Percentiles rank a stretch among this genome's conserved stretches.
These are phyloP conservation scores for Ceratocystis destructans DNA, from an alignment of 2,329 filamentous ascomycete species.

Conservation along the genomic window DNA sequence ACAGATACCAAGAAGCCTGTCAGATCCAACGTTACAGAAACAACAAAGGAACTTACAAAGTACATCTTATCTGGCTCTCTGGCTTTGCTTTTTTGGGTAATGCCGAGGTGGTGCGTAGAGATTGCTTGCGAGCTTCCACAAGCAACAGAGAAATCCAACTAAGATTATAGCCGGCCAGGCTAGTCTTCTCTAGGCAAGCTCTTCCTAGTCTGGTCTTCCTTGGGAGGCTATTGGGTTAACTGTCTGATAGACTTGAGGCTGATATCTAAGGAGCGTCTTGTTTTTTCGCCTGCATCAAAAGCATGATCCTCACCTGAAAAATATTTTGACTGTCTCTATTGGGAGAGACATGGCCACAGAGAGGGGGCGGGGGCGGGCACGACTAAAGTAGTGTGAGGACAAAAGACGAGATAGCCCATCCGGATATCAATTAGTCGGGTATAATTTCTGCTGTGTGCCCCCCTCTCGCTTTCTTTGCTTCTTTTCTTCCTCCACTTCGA, in stretches of 20 bases:
- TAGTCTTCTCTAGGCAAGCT: neutral
- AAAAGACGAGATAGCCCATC: neutral
- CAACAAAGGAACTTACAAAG: constrained; percentile 4
- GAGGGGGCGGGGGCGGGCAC: neutral
- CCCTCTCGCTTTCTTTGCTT: neutral
- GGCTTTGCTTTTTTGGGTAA: neutral
- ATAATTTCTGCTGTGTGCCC: neutral
- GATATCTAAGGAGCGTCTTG: too few relatives aligned
- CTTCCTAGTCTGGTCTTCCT: neutral
- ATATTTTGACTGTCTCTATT: neutral
- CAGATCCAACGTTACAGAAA: constrained; percentile 4
- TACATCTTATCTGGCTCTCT: neutral
- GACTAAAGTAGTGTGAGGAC: neutral
- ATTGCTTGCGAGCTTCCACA: neutral
- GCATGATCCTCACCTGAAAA: too few relatives aligned
- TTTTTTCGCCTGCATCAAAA: too few relatives aligned
- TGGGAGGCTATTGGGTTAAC: neutral
- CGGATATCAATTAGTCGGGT: neutral
- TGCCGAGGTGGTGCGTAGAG: neutral
- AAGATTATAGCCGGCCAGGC: neutral
- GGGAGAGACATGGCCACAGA: neutral
- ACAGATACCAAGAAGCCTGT: neutral
- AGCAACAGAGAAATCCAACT: neutral
- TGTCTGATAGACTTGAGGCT: too few relatives aligned
- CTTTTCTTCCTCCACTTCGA: neutral